A percentile compares a stretch with the other conserved stretches of the same genome.
These are phyloP conservation scores for Waltergamsia citrina DNA, from an alignment of 2,329 filamentous ascomycete species.

Conservation along the genomic window DNA sequence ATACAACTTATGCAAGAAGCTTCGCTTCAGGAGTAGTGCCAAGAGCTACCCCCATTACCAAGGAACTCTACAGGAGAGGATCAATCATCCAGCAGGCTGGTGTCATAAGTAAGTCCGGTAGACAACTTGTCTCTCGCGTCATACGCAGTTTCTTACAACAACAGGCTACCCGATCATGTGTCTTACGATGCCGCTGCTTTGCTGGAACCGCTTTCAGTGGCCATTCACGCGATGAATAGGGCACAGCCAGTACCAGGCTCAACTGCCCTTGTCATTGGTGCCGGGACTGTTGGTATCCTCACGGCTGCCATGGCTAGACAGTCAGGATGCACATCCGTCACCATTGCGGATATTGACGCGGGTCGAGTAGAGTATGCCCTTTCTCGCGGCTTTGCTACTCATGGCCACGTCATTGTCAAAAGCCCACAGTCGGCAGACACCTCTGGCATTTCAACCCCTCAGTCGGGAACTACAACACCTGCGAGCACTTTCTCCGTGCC, in stretches of 20 bases:
- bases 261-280: conserved; percentile 53
- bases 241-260: conserved; percentile 41
- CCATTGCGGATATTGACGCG: conserved; percentile 50
- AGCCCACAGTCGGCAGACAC: conserved; percentile 33
- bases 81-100: conserved; percentile 44
- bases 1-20: conserved; percentile 53
- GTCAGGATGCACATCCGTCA: conserved; percentile 48
- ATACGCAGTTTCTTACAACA: conserved; percentile 5
- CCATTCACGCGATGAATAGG: conserved; percentile 51
- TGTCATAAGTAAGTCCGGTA: conserved; percentile 44
- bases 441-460: conserved; percentile 38
- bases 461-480: conserved; percentile 27
- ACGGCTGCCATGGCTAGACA: conserved; percentile 54
- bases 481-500: conserved; percentile 34
- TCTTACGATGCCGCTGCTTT: conserved; percentile 51
- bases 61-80: conserved; percentile 51
- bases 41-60: conserved; percentile 56
- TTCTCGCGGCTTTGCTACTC: conserved; percentile 48
- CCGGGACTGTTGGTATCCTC: conserved; percentile 53
- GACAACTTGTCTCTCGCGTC: neutral
- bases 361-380: conserved; percentile 51
- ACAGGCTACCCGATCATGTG: conserved; percentile 46
- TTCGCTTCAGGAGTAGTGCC: conserved; percentile 53
- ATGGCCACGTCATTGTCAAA: conserved; percentile 44
- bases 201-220: conserved; percentile 52